phyloP scores from a whole-genome alignment of 805 yeast species.

The Yarrowia alimentaria region DNA sequence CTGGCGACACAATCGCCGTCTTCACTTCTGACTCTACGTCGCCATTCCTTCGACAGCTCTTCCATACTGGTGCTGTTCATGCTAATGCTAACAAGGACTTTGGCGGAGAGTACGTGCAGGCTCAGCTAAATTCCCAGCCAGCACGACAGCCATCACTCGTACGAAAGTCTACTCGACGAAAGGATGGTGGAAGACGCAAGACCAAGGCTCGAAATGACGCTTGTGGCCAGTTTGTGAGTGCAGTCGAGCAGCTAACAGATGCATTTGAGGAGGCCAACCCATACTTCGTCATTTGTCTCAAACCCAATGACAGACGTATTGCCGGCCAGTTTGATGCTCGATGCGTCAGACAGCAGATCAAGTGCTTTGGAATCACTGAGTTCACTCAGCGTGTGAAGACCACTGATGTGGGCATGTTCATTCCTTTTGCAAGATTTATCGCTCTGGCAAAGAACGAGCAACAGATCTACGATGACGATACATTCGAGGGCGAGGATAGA shows the following conservation, averaged over 20 bases:
- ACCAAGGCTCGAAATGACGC: constrained; percentile 33
- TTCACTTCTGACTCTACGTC: constrained; percentile 43
- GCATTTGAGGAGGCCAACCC: constrained; percentile 44
- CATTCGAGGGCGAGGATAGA: constrained; percentile 28
- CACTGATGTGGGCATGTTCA: constrained; percentile 42
- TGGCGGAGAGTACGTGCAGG: constrained; percentile 39
- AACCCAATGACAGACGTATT: constrained; percentile 44
- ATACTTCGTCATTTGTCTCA: constrained; percentile 44
- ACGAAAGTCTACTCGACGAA: constrained; percentile 32
- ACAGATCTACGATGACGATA: constrained; percentile 30
- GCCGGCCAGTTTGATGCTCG: constrained; percentile 44
- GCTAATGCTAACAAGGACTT: constrained; percentile 32
- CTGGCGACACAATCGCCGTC: constrained; percentile 44
- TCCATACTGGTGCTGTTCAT: constrained; percentile 42
- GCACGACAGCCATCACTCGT: constrained; percentile 43
- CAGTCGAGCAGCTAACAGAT: constrained; percentile 41
- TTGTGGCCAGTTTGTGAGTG: constrained; percentile 40
- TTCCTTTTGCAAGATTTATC: constrained; percentile 43
- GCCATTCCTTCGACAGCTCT: constrained; percentile 40
- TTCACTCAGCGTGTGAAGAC: constrained; percentile 42
- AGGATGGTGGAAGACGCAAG: constrained; percentile 9
- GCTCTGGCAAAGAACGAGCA: constrained; percentile 33
- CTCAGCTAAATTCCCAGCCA: constrained; percentile 44
- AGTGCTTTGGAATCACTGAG: constrained; percentile 45
- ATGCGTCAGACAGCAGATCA: constrained; percentile 45